Conservation (phyloP, 129 eudicot species). For the Heracleum sosnowskyi region DNA sequence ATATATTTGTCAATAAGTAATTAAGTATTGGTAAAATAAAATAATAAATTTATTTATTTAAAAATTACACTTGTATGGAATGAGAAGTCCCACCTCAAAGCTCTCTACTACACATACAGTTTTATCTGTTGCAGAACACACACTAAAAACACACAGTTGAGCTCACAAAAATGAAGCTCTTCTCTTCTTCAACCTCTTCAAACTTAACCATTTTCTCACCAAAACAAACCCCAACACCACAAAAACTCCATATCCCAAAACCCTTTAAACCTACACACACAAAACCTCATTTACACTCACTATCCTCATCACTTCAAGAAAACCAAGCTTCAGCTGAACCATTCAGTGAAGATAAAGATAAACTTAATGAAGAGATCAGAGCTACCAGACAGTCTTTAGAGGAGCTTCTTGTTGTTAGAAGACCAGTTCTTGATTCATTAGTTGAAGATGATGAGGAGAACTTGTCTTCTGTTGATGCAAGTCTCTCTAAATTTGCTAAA, state of each 20-base stretch:
- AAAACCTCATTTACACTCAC: slow-evolving; percentile 29
- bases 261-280: slow-evolving; percentile 27
- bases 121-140: slow-evolving; percentile 14
- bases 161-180: slow-evolving; percentile 30
- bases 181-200: slow-evolving; percentile 27
- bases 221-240: slow-evolving; percentile 23
- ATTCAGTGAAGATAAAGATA: slow-evolving; percentile 14
- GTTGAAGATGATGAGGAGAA: slow-evolving; percentile 28
- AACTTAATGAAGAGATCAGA: slow-evolving; percentile 24
- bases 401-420: slow-evolving; percentile 60
- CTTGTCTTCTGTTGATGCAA: slow-evolving; percentile 35
- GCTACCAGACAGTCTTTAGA: slow-evolving; percentile 42
- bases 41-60: no score
- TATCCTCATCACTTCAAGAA: slow-evolving; percentile 34
- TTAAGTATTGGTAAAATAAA: no score
- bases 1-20: no score
- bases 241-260: slow-evolving; percentile 21
- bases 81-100: background rate
- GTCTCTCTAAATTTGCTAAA: slow-evolving; percentile 59
- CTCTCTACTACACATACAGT: slow-evolving; percentile 9
- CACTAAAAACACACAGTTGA: slow-evolving; percentile 5
- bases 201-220: slow-evolving; percentile 26
- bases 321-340: slow-evolving; percentile 12
- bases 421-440: slow-evolving; percentile 54
- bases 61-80: background rate